Evolutionary conservation across 2,329 filamentous ascomycete genomes (phyloP).

Genomic region (Podosphaera aphanis): DNA sequence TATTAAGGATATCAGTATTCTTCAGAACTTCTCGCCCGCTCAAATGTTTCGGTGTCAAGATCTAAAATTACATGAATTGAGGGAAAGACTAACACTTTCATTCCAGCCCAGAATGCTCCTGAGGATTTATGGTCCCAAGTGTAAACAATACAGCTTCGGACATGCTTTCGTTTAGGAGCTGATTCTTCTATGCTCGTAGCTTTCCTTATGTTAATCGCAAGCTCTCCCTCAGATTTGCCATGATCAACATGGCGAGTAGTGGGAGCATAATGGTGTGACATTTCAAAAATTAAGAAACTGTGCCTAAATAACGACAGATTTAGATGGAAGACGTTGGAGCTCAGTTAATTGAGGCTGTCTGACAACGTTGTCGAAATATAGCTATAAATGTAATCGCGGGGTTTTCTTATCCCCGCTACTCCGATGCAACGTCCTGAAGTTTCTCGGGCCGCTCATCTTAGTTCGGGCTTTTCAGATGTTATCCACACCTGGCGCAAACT

Average conservation of each 20-base stretch:
- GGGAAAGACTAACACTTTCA: conserved; percentile 69
- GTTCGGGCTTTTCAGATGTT: too few species aligned
- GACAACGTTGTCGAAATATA: too few species aligned
- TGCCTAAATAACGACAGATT: too few species aligned
- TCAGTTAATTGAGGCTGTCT: too few species aligned
- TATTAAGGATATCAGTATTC: conserved; percentile 17
- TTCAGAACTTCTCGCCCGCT: not conserved
- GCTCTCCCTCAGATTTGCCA: conserved; percentile 35
- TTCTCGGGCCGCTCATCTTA: too few species aligned
- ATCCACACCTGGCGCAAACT: too few species aligned
- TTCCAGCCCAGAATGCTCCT: conserved; percentile 83
- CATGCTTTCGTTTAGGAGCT: conserved; percentile 67
- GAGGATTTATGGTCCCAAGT: conserved; percentile 98
- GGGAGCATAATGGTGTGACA: conserved; percentile 12
- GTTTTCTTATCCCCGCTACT: too few species aligned
- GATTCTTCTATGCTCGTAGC: conserved; percentile 45
- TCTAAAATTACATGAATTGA: not conserved
- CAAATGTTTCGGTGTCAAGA: conserved; percentile 3
- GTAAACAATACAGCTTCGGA: conserved; percentile 91
- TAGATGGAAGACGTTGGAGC: too few species aligned
- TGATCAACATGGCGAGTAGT: conserved; percentile 16
- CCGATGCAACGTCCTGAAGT: too few species aligned
- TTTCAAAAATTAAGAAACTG: too few species aligned
- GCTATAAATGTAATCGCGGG: too few species aligned
- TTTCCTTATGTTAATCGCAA: conserved; percentile 47